Conservation (phyloP, 2,329 filamentous ascomycete species). For the Xylaria sp. region DNA sequence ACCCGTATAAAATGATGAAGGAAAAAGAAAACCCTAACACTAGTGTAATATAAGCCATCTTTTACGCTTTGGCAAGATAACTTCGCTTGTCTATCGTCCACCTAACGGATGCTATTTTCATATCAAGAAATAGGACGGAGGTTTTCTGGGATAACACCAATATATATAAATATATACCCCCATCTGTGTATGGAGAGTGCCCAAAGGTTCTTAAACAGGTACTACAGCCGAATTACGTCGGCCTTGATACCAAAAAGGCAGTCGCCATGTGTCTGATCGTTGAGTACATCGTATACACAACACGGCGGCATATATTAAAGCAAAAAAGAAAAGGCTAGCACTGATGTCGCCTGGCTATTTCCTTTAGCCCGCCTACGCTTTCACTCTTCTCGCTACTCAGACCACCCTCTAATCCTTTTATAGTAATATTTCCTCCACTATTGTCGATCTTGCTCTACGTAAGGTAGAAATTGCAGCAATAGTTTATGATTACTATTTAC, state of each 20-base stretch:
- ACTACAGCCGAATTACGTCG: neutral
- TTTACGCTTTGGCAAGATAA: neutral
- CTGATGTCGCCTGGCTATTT: neutral
- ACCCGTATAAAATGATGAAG: neutral
- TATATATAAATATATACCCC: neutral
- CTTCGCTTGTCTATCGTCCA: neutral
- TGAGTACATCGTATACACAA: neutral
- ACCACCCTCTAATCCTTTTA: too few species aligned
- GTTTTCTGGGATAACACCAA: neutral
- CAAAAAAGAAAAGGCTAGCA: neutral
- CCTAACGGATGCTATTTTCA: neutral
- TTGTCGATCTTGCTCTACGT: too few species aligned
- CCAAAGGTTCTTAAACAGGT: neutral
- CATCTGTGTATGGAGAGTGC: neutral
- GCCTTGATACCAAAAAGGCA: neutral
- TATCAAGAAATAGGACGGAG: neutral
- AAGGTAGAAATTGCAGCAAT: too few species aligned
- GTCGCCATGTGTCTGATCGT: neutral
- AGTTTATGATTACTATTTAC: too few species aligned
- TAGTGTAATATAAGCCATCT: neutral
- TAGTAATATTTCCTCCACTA: too few species aligned
- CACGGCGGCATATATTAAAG: too few species aligned
- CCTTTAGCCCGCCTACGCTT: neutral
- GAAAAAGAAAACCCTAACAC: constrained; percentile 3
- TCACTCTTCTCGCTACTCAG: too few species aligned